Base-by-base conservation (phyloP, 345 rosid species). In the Bruguiera sexangula region DNA sequence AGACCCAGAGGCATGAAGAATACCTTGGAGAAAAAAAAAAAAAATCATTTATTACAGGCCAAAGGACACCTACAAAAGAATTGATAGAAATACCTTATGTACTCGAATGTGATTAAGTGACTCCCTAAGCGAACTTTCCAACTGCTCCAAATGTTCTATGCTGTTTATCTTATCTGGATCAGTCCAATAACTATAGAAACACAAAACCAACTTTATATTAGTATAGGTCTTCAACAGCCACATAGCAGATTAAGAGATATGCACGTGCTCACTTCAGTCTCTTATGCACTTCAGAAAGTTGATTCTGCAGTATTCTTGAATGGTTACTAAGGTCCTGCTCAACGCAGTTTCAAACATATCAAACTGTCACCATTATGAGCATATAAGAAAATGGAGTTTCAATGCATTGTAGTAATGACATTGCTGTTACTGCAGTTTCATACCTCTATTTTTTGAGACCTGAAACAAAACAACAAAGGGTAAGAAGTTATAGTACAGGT, bases 131-230 rank as follows among this genome's bases (percentile, higher is more conserved):
- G 89, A 79, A 70, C 77, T 80, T 67, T 89, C 92, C 63, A 87
- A 73, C 73, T 87, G 92, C 54, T 82, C 86, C 77, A 89, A 74
- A 71, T 79, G 85, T 59, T 89, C 92, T 39, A 86, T 31, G 59
- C 69, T 86, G 80, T 76, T 83, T 72, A 84, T 80, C 85, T 86
- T 86, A 66, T 87, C 86, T 0, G 75, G 78, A 59, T 86, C 82
- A 30, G 82, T 79, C 96, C 96, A 89, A 71, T 73, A 85, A 72
- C 96, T 89, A 75, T 73, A 81, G 64, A 63, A 75, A 68, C 66
- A 62, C 77, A 76, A 69, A 32, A 43, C 8, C 39, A 63, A 34
- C 67, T 63, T 30, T 69, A 51, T 53, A 30, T 74, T 66, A 70
- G 57, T 26, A 57, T 29, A 71, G 26, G 32, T 24, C 10, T 31